phyloP scores from a whole-genome alignment of 768 basidiomycete species.

The Agaricus blazei region DNA sequence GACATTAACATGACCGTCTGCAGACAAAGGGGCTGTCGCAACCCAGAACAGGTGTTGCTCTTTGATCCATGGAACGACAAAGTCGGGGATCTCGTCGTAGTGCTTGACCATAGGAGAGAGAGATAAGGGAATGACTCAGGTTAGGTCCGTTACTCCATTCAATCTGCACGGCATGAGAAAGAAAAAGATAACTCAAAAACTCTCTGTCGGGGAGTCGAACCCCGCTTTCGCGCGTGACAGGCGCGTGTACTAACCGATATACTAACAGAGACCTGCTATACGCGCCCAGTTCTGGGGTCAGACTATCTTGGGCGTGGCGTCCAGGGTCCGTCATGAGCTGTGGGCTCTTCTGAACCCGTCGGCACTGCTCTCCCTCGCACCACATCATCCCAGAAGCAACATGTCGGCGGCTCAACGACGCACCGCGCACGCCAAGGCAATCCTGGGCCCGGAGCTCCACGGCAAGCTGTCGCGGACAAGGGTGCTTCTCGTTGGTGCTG shows the following conservation, averaged over 20 bases:
- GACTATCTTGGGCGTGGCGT: too few species aligned
- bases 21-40: conserved; percentile 52
- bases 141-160: background rate
- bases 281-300: too few species aligned
- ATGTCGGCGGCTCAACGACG: conserved; percentile 50
- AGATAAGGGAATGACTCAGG: background rate
- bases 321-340: too few species aligned
- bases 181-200: background rate
- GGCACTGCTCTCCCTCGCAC: too few species aligned
- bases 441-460: conserved; percentile 74
- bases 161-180: background rate
- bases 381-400: background rate
- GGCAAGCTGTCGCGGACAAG: conserved; percentile 53
- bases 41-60: conserved; percentile 63
- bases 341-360: too few species aligned
- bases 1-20: conserved; percentile 56
- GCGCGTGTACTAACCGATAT: conserved; percentile 15
- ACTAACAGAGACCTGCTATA: conserved; percentile 10
- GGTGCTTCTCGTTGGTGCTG: conserved; percentile 90
- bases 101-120: conserved; percentile 41
- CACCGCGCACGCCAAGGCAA: conserved; percentile 62
- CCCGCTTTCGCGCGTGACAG: conserved; percentile 15
- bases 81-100: conserved; percentile 47
- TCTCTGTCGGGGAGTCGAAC: conserved; percentile 15
- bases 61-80: conserved; percentile 45